Evolutionary conservation across 1,139 yeast genomes (phyloP).

Genomic region (Geotrichum carabidarum): DNA sequence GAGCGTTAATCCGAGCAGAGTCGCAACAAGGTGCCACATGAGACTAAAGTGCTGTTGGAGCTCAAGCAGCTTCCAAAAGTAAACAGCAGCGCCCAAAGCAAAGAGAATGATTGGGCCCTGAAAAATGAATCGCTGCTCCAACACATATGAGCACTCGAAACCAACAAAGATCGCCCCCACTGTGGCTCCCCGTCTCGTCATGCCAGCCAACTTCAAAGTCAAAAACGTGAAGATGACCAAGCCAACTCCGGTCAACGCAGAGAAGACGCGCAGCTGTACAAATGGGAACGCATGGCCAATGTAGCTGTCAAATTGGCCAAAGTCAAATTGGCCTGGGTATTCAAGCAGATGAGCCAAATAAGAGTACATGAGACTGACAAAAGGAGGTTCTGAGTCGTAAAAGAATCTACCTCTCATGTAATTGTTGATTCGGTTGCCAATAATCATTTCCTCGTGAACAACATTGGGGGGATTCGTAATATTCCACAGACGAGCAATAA

Average conservation of each 20-base stretch:
- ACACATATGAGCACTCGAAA: constrained; percentile 52
- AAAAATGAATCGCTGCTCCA: constrained; percentile 49
- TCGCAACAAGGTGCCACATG: constrained; percentile 45
- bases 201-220: constrained; percentile 47
- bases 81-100: constrained; percentile 43
- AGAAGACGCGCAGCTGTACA: constrained; percentile 48
- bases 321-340: constrained; percentile 45
- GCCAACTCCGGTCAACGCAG: constrained; percentile 49
- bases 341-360: constrained; percentile 42
- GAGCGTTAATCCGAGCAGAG: constrained; percentile 46
- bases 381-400: constrained; percentile 60
- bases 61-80: constrained; percentile 44
- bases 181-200: constrained; percentile 43
- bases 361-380: constrained; percentile 48
- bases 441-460: constrained; percentile 55
- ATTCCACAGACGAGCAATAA: constrained; percentile 22
- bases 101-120: constrained; percentile 50
- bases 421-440: constrained; percentile 50
- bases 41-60: constrained; percentile 38
- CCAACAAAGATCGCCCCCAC: constrained; percentile 46
- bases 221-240: constrained; percentile 47
- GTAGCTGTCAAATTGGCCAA: constrained; percentile 35
- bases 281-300: constrained; percentile 38
- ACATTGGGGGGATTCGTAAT: constrained; percentile 34
- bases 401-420: constrained; percentile 53